Percentiles rank a stretch among this genome's conserved stretches.
phyloP scores from a whole-genome alignment of 208 protist species.

The Trypanosoma mega region DNA sequence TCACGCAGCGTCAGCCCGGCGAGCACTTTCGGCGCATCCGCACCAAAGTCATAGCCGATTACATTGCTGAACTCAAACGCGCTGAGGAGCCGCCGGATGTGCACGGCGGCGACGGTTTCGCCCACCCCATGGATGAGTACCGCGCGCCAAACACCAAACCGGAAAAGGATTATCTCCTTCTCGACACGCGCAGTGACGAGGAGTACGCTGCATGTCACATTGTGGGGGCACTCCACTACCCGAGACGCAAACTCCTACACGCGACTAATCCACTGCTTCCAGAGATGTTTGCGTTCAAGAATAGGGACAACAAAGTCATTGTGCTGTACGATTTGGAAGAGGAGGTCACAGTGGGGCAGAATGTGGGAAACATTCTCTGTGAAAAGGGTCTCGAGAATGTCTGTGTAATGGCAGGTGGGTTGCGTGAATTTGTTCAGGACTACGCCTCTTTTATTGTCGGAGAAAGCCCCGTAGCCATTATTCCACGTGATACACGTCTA shows the following conservation, averaged over 20 bases:
- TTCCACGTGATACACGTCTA: slow-evolving; percentile 65
- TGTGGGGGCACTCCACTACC: slow-evolving; percentile 77
- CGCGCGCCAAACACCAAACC: slow-evolving; percentile 15
- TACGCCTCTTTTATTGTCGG: slow-evolving; percentile 55
- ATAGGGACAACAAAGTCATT: slow-evolving; percentile 82
- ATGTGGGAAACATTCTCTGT: slow-evolving; percentile 65
- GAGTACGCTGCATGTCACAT: slow-evolving; percentile 84
- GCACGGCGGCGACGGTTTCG: slow-evolving; percentile 73
- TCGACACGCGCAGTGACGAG: slow-evolving; percentile 79
- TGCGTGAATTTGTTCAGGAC: slow-evolving; percentile 86
- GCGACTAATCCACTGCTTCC: slow-evolving; percentile 74
- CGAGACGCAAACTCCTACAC: slow-evolving; percentile 68
- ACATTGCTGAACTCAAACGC: slow-evolving; percentile 32
- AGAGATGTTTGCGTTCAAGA: slow-evolving; percentile 87
- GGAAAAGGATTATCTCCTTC: slow-evolving; percentile 51
- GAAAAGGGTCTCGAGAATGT: slow-evolving; percentile 91
- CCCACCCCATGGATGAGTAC: slow-evolving; percentile 87
- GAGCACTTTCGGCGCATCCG: slow-evolving; percentile 79
- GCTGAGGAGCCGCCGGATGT: slow-evolving; percentile 7
- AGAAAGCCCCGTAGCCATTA: slow-evolving; percentile 54
- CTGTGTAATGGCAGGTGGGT: slow-evolving; percentile 71
- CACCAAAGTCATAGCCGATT: slow-evolving; percentile 41
- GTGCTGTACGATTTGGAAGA: slow-evolving; percentile 91
- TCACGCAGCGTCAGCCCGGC: slow-evolving; percentile 50
- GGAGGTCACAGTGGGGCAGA: slow-evolving; percentile 37